Percentiles rank a stretch among this genome's conserved stretches.
These are phyloP conservation scores for Leucocoprinus gongylophorus DNA, from an alignment of 1,284 basidiomycete genomes.

Conservation along the genomic window DNA sequence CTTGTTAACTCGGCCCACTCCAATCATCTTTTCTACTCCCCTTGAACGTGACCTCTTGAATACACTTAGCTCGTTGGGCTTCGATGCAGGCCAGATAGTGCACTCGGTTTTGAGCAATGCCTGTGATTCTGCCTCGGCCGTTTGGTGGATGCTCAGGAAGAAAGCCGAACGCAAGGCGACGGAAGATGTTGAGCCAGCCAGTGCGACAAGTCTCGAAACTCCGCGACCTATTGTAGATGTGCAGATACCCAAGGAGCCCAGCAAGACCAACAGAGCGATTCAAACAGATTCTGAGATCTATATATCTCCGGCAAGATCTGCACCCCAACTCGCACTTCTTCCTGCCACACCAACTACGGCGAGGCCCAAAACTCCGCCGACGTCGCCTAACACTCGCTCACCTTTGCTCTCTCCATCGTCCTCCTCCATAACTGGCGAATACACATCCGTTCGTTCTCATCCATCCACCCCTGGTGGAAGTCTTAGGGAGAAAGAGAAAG, in stretches of 20 bases:
- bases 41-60: conserved; percentile 80
- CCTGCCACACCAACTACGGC: conserved; percentile 64
- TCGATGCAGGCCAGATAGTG: conserved; percentile 91
- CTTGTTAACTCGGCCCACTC: conserved; percentile 62
- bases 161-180: conserved; percentile 62
- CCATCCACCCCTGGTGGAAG: conserved; percentile 60
- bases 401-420: conserved; percentile 58
- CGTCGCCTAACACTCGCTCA: conserved; percentile 36
- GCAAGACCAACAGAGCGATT: conserved; percentile 27
- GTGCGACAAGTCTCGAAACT: conserved; percentile 17
- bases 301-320: conserved; percentile 25
- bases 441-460: conserved; percentile 43
- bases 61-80: conserved; percentile 68
- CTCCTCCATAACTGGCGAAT: conserved; percentile 43
- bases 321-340: conserved; percentile 60
- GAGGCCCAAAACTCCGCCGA: conserved; percentile 43
- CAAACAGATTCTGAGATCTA: conserved; percentile 32
- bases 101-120: conserved; percentile 90
- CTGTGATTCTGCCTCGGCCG: conserved; percentile 85
- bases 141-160: conserved; percentile 95
- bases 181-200: conserved; percentile 35
- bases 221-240: conserved; percentile 9
- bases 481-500: conserved; percentile 43
- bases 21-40: conserved; percentile 80
- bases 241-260: conserved; percentile 23